phyloP scores from a whole-genome alignment of 345 rosid species.

The Eucalyptus camaldulensis region DNA sequence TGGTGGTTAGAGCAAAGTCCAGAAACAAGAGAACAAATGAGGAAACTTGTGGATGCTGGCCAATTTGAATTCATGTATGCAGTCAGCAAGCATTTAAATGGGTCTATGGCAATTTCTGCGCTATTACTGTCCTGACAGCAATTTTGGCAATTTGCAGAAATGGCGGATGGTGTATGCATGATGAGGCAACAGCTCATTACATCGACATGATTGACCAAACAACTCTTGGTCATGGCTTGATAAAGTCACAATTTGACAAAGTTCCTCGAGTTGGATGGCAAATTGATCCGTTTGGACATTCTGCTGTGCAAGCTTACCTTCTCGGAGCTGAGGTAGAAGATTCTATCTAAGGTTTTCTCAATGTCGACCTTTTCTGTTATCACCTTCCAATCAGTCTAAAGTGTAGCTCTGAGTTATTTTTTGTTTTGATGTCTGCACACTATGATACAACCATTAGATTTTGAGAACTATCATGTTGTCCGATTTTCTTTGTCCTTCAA shows the following conservation, averaged over 20 bases:
- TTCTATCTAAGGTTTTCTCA: neutral
- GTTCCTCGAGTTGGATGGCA: slow-evolving; percentile 93
- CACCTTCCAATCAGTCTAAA: neutral
- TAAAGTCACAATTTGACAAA: slow-evolving; percentile 52
- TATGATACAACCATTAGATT: neutral
- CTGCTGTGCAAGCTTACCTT: slow-evolving; percentile 85
- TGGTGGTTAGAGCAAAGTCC: slow-evolving; percentile 78
- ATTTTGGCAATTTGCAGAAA: slow-evolving; percentile 30
- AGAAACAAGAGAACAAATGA: slow-evolving; percentile 46
- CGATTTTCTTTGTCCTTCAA: neutral
- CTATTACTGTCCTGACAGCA: neutral
- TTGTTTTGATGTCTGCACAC: neutral
- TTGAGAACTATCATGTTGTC: neutral
- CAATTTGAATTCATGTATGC: slow-evolving; percentile 77
- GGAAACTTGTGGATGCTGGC: slow-evolving; percentile 50
- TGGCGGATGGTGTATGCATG: slow-evolving; percentile 96
- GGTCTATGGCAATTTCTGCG: neutral
- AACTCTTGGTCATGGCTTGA: slow-evolving; percentile 56
- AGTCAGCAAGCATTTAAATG: neutral
- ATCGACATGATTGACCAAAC: slow-evolving; percentile 95
- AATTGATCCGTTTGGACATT: slow-evolving; percentile 92
- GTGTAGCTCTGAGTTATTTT: neutral
- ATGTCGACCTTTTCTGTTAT: neutral
- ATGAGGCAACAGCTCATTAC: slow-evolving; percentile 77
- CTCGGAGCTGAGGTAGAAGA: slow-evolving; percentile 50